Conservation (phyloP, 257 asterid species). For the Lavandula angustifolia region DNA sequence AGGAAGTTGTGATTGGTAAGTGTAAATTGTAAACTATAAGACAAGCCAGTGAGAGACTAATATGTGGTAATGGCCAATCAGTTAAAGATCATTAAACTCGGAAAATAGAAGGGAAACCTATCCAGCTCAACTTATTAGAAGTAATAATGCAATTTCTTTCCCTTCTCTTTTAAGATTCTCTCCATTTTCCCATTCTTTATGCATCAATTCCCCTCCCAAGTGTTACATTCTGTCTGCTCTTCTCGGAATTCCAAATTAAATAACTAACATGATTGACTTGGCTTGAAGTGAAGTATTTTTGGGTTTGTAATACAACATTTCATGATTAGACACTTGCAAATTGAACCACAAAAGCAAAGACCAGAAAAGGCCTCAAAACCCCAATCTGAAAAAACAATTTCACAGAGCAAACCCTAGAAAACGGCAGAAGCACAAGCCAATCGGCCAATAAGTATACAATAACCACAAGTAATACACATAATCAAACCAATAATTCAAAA, state of each 20-base stretch:
- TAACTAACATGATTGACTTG: background rate
- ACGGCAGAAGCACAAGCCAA: slow-evolving; percentile 6
- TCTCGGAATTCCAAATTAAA: slow-evolving; percentile 1
- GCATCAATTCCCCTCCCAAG: background rate
- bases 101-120: background rate
- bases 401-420: slow-evolving; percentile 34
- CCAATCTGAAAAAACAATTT: slow-evolving; percentile 5
- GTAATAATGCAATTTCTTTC: background rate
- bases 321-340: background rate
- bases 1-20: background rate
- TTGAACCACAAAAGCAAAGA: slow-evolving; percentile 7
- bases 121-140: slow-evolving; percentile 8
- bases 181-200: background rate
- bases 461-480: slow-evolving; percentile 12
- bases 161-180: background rate
- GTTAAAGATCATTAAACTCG: background rate
- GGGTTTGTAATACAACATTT: background rate
- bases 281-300: background rate
- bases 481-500: background rate
- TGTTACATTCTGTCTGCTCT: slow-evolving; percentile 8
- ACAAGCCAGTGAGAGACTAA: background rate
- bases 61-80: background rate
- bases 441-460: slow-evolving; percentile 1
- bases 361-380: background rate
- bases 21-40: background rate